These are phyloP conservation scores for Phlebiopsis flavidoalba DNA, from an alignment of 768 basidiomycete species.

Conservation along the genomic window DNA sequence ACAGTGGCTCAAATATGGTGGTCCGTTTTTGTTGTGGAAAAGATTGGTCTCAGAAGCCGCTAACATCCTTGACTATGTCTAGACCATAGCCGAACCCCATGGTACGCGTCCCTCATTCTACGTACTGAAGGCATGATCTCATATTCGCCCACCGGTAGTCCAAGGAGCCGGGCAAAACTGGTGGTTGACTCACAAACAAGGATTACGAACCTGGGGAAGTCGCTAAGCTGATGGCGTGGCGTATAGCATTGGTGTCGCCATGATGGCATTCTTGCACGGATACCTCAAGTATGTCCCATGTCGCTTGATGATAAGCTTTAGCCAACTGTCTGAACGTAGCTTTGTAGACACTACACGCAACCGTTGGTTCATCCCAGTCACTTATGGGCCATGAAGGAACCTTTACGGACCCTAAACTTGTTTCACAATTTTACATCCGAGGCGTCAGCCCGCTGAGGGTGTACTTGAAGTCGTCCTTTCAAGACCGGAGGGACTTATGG, in stretches of 20 bases:
- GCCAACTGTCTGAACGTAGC: not conserved
- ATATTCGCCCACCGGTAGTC: conserved; percentile 32
- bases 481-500: conserved; percentile 70
- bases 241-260: conserved; percentile 33
- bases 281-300: conserved; percentile 61
- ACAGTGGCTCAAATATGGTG: conserved; percentile 95
- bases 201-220: conserved; percentile 93
- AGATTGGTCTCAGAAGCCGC: not conserved
- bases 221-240: conserved; percentile 62
- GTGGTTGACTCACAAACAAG: conserved; percentile 86
- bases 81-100: conserved; percentile 72
- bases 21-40: conserved; percentile 23
- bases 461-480: conserved; percentile 90
- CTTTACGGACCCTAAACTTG: conserved; percentile 73
- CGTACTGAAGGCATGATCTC: not conserved
- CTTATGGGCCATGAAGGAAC: conserved; percentile 93
- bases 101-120: conserved; percentile 40
- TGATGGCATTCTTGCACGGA: conserved; percentile 73
- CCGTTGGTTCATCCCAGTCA: conserved; percentile 92
- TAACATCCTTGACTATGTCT: conserved; percentile 40
- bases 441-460: conserved; percentile 76
- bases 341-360: conserved; percentile 69
- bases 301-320: not conserved
- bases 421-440: conserved; percentile 70
- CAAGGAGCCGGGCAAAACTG: conserved; percentile 63